These are phyloP conservation scores for Aspergillus costaricaensis DNA, from an alignment of 2,329 filamentous ascomycete genomes.

Conservation along the genomic window DNA sequence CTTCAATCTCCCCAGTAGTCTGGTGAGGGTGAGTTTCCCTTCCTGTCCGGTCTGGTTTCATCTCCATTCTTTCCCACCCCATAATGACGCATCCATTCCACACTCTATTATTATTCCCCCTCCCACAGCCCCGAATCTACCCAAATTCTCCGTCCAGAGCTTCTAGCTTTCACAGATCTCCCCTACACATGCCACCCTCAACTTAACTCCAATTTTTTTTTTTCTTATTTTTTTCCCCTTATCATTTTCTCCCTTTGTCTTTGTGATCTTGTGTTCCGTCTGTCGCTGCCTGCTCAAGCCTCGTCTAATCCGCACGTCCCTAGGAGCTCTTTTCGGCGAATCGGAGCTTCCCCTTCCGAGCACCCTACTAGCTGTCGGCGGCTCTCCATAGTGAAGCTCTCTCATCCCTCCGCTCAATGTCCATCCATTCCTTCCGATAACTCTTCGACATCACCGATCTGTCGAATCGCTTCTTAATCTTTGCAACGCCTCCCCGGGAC, in stretches of 20 bases:
- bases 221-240: too few species aligned
- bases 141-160: slow-evolving; percentile 25
- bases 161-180: slow-evolving; percentile 9
- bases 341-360: slow-evolving; percentile 28
- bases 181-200: slow-evolving; percentile 28
- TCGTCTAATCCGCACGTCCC: slow-evolving; percentile 21
- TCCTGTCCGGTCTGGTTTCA: slow-evolving; percentile 2
- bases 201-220: not conserved
- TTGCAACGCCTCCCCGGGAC: not conserved
- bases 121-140: slow-evolving; percentile 20
- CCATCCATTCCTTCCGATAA: slow-evolving; percentile 17
- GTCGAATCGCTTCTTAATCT: slow-evolving; percentile 7
- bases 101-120: slow-evolving; percentile 12
- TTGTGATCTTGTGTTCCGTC: not conserved
- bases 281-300: slow-evolving; percentile 4
- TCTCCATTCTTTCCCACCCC: slow-evolving; percentile 21
- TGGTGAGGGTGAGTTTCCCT: slow-evolving; percentile 6
- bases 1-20: not conserved
- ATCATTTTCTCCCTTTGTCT: slow-evolving; percentile 3
- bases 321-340: slow-evolving; percentile 24
- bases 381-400: slow-evolving; percentile 17
- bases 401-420: slow-evolving; percentile 14
- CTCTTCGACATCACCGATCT: slow-evolving; percentile 10
- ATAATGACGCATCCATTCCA: slow-evolving; percentile 42
- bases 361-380: slow-evolving; percentile 21